These are phyloP conservation scores for Trichoderma simmonsii DNA, from an alignment of 2,329 filamentous ascomycete genomes.

Conservation along the genomic window DNA sequence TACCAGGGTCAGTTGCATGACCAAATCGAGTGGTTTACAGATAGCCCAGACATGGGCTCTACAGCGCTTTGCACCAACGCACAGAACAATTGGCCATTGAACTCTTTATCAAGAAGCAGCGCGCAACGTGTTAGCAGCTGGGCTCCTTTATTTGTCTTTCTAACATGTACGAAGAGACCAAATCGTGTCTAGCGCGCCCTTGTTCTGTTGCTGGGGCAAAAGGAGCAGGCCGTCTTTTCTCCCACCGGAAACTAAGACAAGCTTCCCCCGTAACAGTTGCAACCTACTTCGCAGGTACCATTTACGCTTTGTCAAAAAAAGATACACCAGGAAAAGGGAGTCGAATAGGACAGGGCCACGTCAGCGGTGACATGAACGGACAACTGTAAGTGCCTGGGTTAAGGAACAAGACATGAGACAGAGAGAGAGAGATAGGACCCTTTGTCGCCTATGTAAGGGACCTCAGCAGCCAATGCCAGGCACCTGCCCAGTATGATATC, in stretches of 20 bases:
- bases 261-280: background rate
- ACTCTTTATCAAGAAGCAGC: background rate
- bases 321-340: background rate
- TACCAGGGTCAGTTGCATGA: conserved; percentile 11
- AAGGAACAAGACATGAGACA: background rate
- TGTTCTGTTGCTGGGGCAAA: conserved; percentile 14
- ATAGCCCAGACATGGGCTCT: background rate
- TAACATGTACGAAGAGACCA: background rate
- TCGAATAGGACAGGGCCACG: background rate
- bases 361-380: background rate
- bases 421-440: background rate
- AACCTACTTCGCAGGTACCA: background rate
- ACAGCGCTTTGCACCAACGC: background rate
- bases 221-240: background rate
- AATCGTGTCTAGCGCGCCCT: background rate
- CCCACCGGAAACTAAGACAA: conserved; percentile 15
- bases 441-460: background rate
- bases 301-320: background rate
- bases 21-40: conserved; percentile 9
- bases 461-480: background rate
- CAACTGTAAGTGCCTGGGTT: background rate
- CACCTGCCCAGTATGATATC: background rate
- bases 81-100: background rate
- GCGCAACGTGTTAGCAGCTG: background rate
- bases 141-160: background rate